Evolutionary conservation across 1,284 basidiomycete species (phyloP), one percentile per base, ranked within the genome.

Genomic region (Pterulicium gracile): DNA sequence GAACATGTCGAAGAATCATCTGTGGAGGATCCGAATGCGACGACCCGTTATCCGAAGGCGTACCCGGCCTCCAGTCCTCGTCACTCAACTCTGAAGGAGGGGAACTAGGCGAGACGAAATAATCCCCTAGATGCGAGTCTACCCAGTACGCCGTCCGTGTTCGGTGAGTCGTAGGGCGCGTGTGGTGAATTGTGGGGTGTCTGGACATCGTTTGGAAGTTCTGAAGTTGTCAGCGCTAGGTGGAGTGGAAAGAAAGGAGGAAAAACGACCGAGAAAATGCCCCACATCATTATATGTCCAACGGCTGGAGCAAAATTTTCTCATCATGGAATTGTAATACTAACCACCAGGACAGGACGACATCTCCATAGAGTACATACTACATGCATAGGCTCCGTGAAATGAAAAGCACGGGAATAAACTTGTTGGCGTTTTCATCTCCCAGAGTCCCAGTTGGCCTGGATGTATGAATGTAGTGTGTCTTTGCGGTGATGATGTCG

Each of bases 11-110:
- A 51, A 86, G 62, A 50, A 83, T 62, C 79, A 86, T 83, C 53
- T 73, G 77, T 3, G 82, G 83, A 2, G 82, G 82, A 4, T 77
- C 52, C 0, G 81, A 85, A 55, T 72, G 69, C n/a, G 70, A 66
- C 59, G 79, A 84, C 53, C 69, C 77, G 0, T 67, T 71, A 50
- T 82, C 81, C 17, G 80, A 82, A 24, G 64, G 61, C 3, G 70
- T 65, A 19, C 73, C 68, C 24, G 67, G 15, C n/a, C 15, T 4
- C n/a, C 19, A 39, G 36, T 39, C 36, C n/a, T 13, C 7, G 15
- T 39, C 36, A 39, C 19, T 17, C n/a, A 39, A 39, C 36, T 39
- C 36, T 7, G 36, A 39, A 39, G 36, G 36, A 7, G 36, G 36
- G 7, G 15, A 39, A 17, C 19, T 39, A 18, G 36, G 36, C 19